Base-by-base conservation (phyloP, 1,284 basidiomycete genomes). In the Tylopilus orsonianus region DNA sequence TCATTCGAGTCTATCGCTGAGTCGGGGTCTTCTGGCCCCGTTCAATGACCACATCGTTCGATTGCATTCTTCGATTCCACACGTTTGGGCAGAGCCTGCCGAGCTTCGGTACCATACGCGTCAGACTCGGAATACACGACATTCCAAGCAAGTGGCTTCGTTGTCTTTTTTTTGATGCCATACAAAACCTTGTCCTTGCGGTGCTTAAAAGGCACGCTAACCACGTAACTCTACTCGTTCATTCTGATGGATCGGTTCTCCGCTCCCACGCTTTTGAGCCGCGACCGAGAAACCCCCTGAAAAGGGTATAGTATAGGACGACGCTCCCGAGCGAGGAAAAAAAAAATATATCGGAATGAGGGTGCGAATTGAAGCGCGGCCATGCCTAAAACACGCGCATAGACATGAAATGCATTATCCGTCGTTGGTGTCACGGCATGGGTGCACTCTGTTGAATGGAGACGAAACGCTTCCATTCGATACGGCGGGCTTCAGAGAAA, bases 401-500 rank as follows among this genome's bases (percentile, higher is more conserved):
- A 41, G 20, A 41, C 41, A 45, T 34, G 49, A 51, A 27, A 33
- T 38, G 38, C 38, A 33, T 62, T 34, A 44, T 49, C 41, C 61
- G 46, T 8, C 22, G 52, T 46, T 41, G 29, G 7, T 36, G 54
- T 59, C 56, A 57, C 56, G 46, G 54, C 56, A 57, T 54, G 54
- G 9, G 44, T 29, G 41, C 22, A 41, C 41, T 18, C 49, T 27
- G 56, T 64, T 37, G 40, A 55, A 65, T 41, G 54, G 56, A 47
- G 49, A 44, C 36, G 10, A 10, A 12, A 49, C 16, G 46, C 53
- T 49, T 41, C 53, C 46, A 18, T 48, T 46, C 43, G 22, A 16
- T 55, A 41, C 24, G 29, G n/a, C 12, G 14, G n/a, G n/a, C n/a
- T 37, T 68, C 36, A 90, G 38, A 90, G 69, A 66, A 90, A 91